Base-by-base conservation (phyloP, 345 rosid genomes). In the Corymbia maculata region DNA sequence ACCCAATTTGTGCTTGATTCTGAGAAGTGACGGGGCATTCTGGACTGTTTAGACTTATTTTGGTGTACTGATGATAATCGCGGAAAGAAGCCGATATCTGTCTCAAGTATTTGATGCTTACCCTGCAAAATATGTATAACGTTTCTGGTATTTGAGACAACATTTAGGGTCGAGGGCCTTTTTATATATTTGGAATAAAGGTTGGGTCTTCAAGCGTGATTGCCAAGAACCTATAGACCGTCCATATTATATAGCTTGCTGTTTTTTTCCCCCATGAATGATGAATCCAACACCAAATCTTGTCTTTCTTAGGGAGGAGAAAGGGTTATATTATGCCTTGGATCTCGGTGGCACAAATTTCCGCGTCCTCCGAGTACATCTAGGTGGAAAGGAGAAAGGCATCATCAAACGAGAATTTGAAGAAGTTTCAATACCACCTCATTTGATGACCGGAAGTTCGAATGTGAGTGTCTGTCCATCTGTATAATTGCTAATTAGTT, bases 321-420 rank as follows among this genome's bases (percentile, higher is more conserved):
- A 94, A 87, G 99, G 99, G 52, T 66, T 94, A 85, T 98, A 93
- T 87, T 98, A 98, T 91, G 99, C 99, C 49, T 91, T 98, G 92
- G 99, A 98, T 91, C 95, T 98, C 86, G 99, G 99, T 8, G 99
- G 99, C 82, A 98, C 99, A 61, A 98, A 98, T 90, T 98, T 98
- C 92, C 99, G 98, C 61, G 97, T 95, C 36, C 86, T 98, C 88
- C 95, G 99, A 85, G 95, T 97, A 87, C 94, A 96, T 79, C 90
- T 98, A 70, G 98, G 99, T 24, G 99, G 98, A 82, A 94, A 88
- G 89, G 92, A 92, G 87, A 91, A 28, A 51, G 94, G 94, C 47
- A 93, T 96, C 86, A 90, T 97, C 89, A 94, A 91, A 86, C 95
- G 93, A 93, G 99, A 98, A 90, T 94, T 88, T n/a, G 94, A 90